Base-by-base conservation (phyloP, 1,284 basidiomycete species). In the Ustilago esculenta region DNA sequence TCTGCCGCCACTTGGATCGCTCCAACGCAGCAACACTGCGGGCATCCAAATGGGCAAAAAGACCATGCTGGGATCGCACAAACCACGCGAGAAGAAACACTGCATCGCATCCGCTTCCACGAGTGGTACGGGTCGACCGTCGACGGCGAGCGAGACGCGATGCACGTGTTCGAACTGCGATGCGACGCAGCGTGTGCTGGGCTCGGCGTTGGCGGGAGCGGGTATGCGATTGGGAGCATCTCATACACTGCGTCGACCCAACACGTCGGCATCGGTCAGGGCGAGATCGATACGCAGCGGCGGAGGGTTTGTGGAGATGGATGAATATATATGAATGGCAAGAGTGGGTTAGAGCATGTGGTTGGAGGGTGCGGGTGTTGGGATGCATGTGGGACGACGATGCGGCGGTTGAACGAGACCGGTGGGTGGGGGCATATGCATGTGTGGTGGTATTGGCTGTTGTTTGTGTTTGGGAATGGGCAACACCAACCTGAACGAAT, bases 401-500 rank as follows among this genome's bases (percentile, higher is more conserved):
- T 47, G 36, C 3, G 66, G 66, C 2, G 66, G 66, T 29, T 69
- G 66, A 11, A 63, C 43, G 11, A 69, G 51, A 2, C 53, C 59
- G 9, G 21, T 51, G 2, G 60, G 53, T 5, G 60, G 59, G 3
- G 47, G 54, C 2, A 10, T 15, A 20, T 64, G 52, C 5, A 51
- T 7, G 12, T 41, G 43, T 5, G 34, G 34, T 15, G 56, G 21
- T 34, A 56, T 48, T 4, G 57, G 47, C 11, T 32, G 40, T 30
- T 55, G 55, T 34, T 33, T 30, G 2, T 7, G 9, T 4, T 24
- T 17, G 20, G 73, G 71, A 17, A 76, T 49, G 0, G 76, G 75
- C 12, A 79, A 41, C 0, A 79, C 58, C 35, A 81, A 57, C 2
- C 79, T 54, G 45, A 77, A 81, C 9, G 68, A 71, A 44, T 80